These are phyloP conservation scores for Paramecium biaurelia DNA, from an alignment of 73 alveolate genomes.

Conservation along the genomic window DNA sequence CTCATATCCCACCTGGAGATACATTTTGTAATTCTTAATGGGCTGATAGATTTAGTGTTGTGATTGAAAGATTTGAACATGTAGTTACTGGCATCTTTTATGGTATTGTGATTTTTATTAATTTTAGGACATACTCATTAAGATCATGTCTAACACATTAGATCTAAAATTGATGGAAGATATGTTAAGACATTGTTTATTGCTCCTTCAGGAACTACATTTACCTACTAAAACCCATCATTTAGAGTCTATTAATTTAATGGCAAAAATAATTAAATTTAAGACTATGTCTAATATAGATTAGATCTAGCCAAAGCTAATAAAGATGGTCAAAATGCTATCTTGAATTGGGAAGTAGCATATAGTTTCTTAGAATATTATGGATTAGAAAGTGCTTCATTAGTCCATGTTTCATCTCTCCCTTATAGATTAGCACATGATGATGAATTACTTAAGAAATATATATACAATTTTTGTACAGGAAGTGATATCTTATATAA, in stretches of 20 bases:
- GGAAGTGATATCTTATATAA: slow-evolving; percentile 38
- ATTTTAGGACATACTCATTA: slow-evolving; percentile 79
- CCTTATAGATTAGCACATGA: slow-evolving; percentile 39
- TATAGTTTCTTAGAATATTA: slow-evolving; percentile 36
- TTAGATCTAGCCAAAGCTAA: slow-evolving; percentile 73
- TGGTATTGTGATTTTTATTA: slow-evolving; percentile 26
- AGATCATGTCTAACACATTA: slow-evolving; percentile 76
- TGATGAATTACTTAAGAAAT: slow-evolving; percentile 9
- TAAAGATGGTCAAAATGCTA: not conserved
- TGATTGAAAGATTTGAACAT: slow-evolving; percentile 87
- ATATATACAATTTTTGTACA: slow-evolving; percentile 38
- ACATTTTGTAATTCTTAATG: slow-evolving; percentile 75
- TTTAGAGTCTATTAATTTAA: slow-evolving; percentile 82
- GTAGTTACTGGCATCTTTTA: slow-evolving; percentile 80
- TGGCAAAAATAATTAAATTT: slow-evolving; percentile 66
- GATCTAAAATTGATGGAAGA: slow-evolving; percentile 70
- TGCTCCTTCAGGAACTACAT: slow-evolving; percentile 83
- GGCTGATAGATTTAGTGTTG: slow-evolving; percentile 74
- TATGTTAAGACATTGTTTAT: slow-evolving; percentile 73
- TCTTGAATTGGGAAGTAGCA: slow-evolving; percentile 54
- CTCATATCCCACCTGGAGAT: slow-evolving; percentile 77
- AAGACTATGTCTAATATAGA: slow-evolving; percentile 83
- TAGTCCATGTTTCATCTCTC: not conserved
- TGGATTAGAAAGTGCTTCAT: slow-evolving; percentile 11
- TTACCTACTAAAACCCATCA: slow-evolving; percentile 80